Evolutionary conservation across 148 eudicot genomes (phyloP).

Genomic region (Chenopodium formosanum): DNA sequence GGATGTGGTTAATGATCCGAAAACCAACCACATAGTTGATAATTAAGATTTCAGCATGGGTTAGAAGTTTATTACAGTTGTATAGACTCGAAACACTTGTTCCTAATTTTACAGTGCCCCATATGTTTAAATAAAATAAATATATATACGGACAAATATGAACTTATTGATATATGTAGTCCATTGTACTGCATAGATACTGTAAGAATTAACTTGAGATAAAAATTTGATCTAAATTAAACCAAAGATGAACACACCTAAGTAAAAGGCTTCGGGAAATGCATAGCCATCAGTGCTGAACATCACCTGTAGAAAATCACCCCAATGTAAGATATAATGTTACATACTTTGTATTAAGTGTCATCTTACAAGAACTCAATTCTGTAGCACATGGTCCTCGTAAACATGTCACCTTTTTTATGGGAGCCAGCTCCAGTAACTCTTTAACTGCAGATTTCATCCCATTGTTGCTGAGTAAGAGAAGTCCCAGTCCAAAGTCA

Average conservation of each 20-base stretch:
- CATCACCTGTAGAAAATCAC: conserved; percentile 69
- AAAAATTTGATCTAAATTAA: not conserved
- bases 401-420: conserved; percentile 65
- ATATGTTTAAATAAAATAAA: no score
- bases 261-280: conserved; percentile 86
- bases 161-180: not conserved
- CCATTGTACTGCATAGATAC: not conserved
- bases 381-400: not conserved
- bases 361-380: not conserved
- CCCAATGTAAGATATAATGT: conserved; percentile 12
- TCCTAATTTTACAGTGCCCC: not conserved
- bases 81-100: not conserved
- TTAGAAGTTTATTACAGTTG: not conserved
- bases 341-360: not conserved
- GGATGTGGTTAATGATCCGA: not conserved
- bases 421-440: conserved; percentile 87
- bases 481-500: conserved; percentile 88
- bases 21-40: not conserved
- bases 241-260: conserved; percentile 56
- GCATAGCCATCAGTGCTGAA: conserved; percentile 91
- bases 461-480: conserved; percentile 82
- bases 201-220: not conserved
- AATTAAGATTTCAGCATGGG: not conserved
- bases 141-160: no score
- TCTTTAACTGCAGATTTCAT: conserved; percentile 84